Percentiles rank a stretch among this genome's conserved stretches.
Conservation (phyloP, 805 yeast species). For the Saturnispora saitoi region DNA sequence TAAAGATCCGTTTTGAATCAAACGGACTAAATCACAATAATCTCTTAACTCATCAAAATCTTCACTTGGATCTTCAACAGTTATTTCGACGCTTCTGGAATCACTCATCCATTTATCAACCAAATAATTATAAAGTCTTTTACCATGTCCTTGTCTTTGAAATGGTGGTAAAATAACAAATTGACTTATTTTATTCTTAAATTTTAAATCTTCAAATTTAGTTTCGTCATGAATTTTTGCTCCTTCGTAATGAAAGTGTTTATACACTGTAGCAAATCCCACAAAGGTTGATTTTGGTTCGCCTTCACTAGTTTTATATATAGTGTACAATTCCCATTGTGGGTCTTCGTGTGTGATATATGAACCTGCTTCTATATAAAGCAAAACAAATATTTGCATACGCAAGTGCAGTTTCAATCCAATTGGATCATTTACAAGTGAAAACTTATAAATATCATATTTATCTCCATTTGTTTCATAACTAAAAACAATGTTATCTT, state of each 20-base stretch:
- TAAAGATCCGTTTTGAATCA: slow-evolving; percentile 29
- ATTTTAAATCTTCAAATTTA: slow-evolving; percentile 22
- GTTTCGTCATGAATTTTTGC: slow-evolving; percentile 25
- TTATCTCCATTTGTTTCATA: slow-evolving; percentile 26
- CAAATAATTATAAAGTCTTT: slow-evolving; percentile 49
- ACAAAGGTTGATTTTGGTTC: slow-evolving; percentile 39
- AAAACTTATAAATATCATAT: slow-evolving; percentile 46
- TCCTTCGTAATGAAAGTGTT: slow-evolving; percentile 71
- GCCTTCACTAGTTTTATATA: slow-evolving; percentile 32
- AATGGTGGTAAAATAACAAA: slow-evolving; percentile 77
- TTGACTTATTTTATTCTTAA: slow-evolving; percentile 77
- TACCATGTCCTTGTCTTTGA: slow-evolving; percentile 70
- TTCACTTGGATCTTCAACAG: slow-evolving; percentile 93
- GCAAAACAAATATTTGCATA: slow-evolving; percentile 68
- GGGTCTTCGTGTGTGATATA: slow-evolving; percentile 70
- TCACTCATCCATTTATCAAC: slow-evolving; percentile 49
- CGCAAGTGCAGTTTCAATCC: slow-evolving; percentile 54
- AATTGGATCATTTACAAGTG: slow-evolving; percentile 26
- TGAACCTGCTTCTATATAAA: slow-evolving; percentile 91
- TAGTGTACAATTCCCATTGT: slow-evolving; percentile 70
- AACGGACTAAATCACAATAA: slow-evolving; percentile 57
- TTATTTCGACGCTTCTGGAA: slow-evolving; percentile 51
- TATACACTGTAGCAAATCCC: slow-evolving; percentile 79
- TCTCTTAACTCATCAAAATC: slow-evolving; percentile 88
- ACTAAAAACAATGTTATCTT: slow-evolving; percentile 22